Evolutionary conservation across 495 filamentous ascomycete species (phyloP), one percentile per base, ranked within the genome.

Genomic region (Penicillium coprophilum): DNA sequence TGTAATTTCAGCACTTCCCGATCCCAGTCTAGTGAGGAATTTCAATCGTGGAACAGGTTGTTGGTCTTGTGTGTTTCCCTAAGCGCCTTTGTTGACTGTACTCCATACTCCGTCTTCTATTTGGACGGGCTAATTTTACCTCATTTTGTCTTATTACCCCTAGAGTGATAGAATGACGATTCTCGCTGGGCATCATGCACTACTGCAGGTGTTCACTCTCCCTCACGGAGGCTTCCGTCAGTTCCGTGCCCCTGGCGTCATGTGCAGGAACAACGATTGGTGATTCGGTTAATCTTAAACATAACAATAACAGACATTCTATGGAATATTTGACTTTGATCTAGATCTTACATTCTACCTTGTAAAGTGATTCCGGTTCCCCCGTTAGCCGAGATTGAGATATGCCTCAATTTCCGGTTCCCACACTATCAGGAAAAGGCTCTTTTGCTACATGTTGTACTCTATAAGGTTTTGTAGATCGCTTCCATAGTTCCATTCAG

Each of bases 171-270:
- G 32, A 38, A 38, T 53, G 44, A 58, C 0, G 48, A 27, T 46
- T 54, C 27, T 28, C 49, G 13, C 21, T n/a, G 31, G 28, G 21
- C 44, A 46, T 58, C 31, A 52, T 17, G 20, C 27, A 17, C 19
- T 19, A 30, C 51, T 24, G 44, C 43, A 55, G 11, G 45, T 36
- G 41, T 54, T 54, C 43, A 32, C 51, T 20, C 51, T 20, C 17
- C 40, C 50, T 34, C 31, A 5, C 50, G n/a, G 39, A 23, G 7
- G 27, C 10, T 43, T 54, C 41, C 51, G 31, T 53, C 28, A 15
- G 3, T 45, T 36, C 51, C 52, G 52, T 11, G 6, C 52, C 52
- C 52, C 52, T 54, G 41, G 52, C 52, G 43, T 59, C 45, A 45
- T 46, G 30, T n/a, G 31, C 51, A 46, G 43, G 55, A 38, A 56